These are phyloP conservation scores for Globisporangium nunn DNA, from an alignment of 352 stramenopile genomes.

Conservation along the genomic window DNA sequence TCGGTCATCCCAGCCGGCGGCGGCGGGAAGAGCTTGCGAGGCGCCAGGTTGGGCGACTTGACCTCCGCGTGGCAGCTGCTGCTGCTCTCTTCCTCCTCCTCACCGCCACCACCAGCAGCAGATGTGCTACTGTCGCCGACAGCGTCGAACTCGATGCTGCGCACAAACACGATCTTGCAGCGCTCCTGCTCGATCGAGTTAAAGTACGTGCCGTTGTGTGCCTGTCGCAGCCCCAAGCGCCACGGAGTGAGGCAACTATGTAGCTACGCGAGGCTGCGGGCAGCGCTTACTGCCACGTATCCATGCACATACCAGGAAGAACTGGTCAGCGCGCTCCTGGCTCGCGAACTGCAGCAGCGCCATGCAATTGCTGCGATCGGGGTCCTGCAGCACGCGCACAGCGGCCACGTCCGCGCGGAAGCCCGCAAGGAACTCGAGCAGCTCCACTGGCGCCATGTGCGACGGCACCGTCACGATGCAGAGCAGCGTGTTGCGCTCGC, in stretches of 20 bases:
- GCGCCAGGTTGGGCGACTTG: not conserved
- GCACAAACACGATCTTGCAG: slow-evolving; percentile 89
- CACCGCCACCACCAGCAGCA: slow-evolving; percentile 11
- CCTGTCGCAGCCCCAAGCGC: slow-evolving; percentile 15
- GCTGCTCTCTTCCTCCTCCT: slow-evolving; percentile 11
- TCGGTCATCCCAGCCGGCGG: slow-evolving; percentile 78
- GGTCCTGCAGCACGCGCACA: slow-evolving; percentile 77
- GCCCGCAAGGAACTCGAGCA: slow-evolving; percentile 75
- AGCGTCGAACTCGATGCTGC: slow-evolving; percentile 80
- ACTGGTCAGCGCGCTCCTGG: slow-evolving; percentile 79
- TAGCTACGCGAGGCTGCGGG: too few species aligned
- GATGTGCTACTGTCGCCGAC: slow-evolving; percentile 16
- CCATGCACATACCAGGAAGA: slow-evolving; percentile 38
- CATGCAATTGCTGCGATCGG: slow-evolving; percentile 81
- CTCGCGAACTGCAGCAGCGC: slow-evolving; percentile 73
- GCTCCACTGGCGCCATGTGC: slow-evolving; percentile 81
- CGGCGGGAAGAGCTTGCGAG: slow-evolving; percentile 40
- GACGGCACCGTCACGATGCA: slow-evolving; percentile 78
- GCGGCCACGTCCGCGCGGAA: slow-evolving; percentile 70
- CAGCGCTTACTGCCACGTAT: not conserved
- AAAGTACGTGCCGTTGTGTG: slow-evolving; percentile 88
- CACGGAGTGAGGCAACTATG: too few species aligned
- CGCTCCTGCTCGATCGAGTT: slow-evolving; percentile 89
- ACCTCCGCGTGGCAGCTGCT: not conserved
- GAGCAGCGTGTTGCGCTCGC: slow-evolving; percentile 67